phyloP scores from a whole-genome alignment of 176 grass and related monocot species.

The Rhynchospora breviuscula region DNA sequence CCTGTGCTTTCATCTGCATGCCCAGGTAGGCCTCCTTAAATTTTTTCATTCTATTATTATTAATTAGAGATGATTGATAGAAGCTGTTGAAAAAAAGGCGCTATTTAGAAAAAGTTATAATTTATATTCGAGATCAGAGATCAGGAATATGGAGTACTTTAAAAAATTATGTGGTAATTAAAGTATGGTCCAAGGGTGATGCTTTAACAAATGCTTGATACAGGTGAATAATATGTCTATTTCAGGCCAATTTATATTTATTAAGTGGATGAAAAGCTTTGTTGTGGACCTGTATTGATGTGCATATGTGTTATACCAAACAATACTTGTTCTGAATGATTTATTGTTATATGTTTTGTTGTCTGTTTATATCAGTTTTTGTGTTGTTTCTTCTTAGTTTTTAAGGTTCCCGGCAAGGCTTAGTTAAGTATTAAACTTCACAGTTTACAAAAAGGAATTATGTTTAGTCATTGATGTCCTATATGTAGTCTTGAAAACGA shows the following conservation, averaged over 20 bases:
- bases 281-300: background rate
- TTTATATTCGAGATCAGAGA: background rate
- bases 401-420: background rate
- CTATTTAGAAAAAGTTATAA: background rate
- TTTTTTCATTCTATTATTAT: background rate
- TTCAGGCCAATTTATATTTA: background rate
- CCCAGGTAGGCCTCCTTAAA: conserved; percentile 46
- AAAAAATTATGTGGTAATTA: background rate
- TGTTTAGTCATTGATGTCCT: background rate
- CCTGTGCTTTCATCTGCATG: conserved; percentile 91
- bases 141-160: background rate
- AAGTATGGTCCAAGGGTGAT: background rate
- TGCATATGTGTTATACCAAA: background rate
- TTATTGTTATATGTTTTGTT: background rate
- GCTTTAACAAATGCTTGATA: background rate
- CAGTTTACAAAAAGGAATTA: background rate
- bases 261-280: background rate
- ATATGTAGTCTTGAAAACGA: background rate
- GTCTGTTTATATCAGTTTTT: background rate
- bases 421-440: background rate
- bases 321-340: background rate
- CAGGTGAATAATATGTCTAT: background rate
- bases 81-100: background rate
- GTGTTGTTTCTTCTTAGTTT: background rate
- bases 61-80: background rate